Base-by-base conservation (phyloP, 1,284 basidiomycete species). In the Cutaneotrichosporon sp. region DNA sequence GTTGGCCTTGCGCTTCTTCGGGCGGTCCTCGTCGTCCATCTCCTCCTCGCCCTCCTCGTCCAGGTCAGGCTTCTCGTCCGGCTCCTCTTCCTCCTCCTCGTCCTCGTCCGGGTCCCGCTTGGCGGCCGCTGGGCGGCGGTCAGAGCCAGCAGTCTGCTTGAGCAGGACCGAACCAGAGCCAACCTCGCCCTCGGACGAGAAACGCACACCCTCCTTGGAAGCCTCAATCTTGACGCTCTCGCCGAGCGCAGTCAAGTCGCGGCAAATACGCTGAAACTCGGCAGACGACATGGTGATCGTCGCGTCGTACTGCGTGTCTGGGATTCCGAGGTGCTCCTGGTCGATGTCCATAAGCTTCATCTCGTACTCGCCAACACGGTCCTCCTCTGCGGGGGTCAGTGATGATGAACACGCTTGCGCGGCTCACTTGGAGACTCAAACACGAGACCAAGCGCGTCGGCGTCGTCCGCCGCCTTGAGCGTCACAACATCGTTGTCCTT, bases 301-400 rank as follows among this genome's bases (percentile, higher is more conserved):
- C 17, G 91, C 90, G 68, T 98, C 94, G 76, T 98, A 99, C 58
- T 93, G 87, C 3, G 96, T 99, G 64, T 97, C 92, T n/a, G 96
- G 96, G 66, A 98, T 97, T 48, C 89, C 88, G 51, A 98, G 86
- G 54, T 86, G 87, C 76, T 98, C 96, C 34, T 88, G 80, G 76
- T 99, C 94, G 67, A 99, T 99, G 69, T 98, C 96, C 93, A 99
- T 97, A 51, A 98, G 84, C 76, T 97, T 98, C 86, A 99, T 90
- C 68, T 97, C 93, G 77, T 97, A 98, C 73, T 98, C 91, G 21
- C 91, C 92, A 51, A 98, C 87, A 52, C 96, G 85, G 76, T 97
- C 94, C 10, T 87, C 84, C 76, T 87, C 90, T 94, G 50, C 41
- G 43, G 48, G 26, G 26, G 59, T 64, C 20, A 64, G 53, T 22